Evolutionary conservation across 2,329 filamentous ascomycete genomes (phyloP).

Genomic region (Fusarium penzigii): DNA sequence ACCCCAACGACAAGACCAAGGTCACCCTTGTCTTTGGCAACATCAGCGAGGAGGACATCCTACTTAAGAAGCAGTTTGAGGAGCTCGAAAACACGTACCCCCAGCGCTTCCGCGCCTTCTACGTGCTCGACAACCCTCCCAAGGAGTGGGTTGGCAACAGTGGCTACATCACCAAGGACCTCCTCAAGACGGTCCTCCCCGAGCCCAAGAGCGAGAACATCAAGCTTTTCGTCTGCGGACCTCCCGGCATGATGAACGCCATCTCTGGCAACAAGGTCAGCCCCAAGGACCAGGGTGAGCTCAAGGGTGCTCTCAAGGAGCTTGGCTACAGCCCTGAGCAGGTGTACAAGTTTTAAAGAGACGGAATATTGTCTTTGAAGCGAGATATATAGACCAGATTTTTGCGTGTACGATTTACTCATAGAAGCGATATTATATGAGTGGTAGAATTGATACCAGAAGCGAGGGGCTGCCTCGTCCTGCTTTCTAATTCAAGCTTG

Average conservation of each 20-base stretch:
- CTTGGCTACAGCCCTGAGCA: conserved; percentile 72
- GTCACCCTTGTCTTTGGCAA: conserved; percentile 96
- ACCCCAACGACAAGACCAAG: conserved; percentile 96
- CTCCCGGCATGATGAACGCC: conserved; percentile 89
- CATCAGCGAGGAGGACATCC: conserved; percentile 83
- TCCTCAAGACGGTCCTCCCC: conserved; percentile 91
- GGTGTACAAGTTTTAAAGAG: conserved; percentile 84
- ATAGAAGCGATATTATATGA: conserved; percentile 28
- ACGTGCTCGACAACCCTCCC: conserved; percentile 83
- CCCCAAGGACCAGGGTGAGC: conserved; percentile 91
- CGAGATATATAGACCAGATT: conserved; percentile 9
- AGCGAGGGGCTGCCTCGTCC: too few relatives aligned
- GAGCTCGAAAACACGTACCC: conserved; percentile 94
- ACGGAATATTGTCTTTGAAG: conserved; percentile 8
- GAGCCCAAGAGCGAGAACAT: conserved; percentile 90
- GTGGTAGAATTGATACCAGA: conserved; percentile 21
- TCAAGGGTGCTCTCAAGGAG: conserved; percentile 78
- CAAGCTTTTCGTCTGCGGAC: conserved; percentile 96
- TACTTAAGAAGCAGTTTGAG: conserved; percentile 82
- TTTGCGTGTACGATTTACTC: conserved; percentile 26
- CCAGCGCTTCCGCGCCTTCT: conserved; percentile 92
- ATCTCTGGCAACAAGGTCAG: conserved; percentile 88
- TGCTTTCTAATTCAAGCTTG: not conserved
- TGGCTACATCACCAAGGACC: conserved; percentile 85
- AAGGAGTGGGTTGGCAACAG: conserved; percentile 75